These are phyloP conservation scores for Alliaria petiolata DNA, from an alignment of 345 rosid genomes.

Conservation along the genomic window DNA sequence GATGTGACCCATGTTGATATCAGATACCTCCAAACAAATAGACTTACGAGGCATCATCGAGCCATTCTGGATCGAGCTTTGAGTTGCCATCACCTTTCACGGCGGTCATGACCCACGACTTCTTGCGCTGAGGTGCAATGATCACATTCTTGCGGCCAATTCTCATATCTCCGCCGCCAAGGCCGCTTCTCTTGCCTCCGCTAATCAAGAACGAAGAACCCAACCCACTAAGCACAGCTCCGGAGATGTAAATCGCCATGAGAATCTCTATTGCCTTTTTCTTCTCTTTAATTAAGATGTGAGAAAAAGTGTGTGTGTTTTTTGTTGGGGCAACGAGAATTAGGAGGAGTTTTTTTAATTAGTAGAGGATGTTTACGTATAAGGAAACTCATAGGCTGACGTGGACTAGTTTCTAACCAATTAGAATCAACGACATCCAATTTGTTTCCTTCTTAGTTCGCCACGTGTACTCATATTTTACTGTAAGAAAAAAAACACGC, in stretches of 20 bases:
- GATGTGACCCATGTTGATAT: too few relatives aligned
- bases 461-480: not conserved
- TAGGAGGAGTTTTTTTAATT: not conserved
- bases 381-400: conserved; percentile 2
- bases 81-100: conserved; percentile 16
- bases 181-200: not conserved
- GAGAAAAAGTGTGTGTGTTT: not conserved
- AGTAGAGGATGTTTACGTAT: not conserved
- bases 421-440: not conserved
- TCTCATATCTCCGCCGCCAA: not conserved
- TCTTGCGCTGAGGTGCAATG: conserved; percentile 18
- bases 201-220: conserved; percentile 4
- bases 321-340: not conserved
- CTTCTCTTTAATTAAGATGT: not conserved
- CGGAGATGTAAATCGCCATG: conserved; percentile 18
- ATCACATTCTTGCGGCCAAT: conserved; percentile 18
- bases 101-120: conserved; percentile 1
- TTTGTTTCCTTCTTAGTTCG: not conserved
- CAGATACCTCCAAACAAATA: not conserved
- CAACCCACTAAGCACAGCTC: conserved; percentile 20
- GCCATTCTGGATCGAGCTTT: conserved; percentile 27
- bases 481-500: not conserved
- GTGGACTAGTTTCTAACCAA: conserved; percentile 7
- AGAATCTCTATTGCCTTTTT: not conserved
- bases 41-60: conserved; percentile 32